Evolutionary conservation across 2,329 filamentous ascomycete species (phyloP).

Genomic region (Aspergillus eucalypticola): DNA sequence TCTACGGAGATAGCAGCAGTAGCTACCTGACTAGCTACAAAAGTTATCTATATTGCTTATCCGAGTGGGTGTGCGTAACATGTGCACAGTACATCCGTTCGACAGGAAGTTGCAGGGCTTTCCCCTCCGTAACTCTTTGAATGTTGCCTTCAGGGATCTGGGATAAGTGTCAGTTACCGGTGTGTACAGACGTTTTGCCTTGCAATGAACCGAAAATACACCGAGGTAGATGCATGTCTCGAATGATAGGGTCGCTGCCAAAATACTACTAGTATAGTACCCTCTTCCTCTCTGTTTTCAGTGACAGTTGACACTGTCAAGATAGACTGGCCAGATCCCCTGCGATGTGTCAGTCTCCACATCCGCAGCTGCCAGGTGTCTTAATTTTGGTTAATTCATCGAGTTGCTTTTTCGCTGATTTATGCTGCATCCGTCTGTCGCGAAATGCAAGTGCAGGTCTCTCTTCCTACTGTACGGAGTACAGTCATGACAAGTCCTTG

Average conservation of each 20-base stretch:
- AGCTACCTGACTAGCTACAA: not conserved
- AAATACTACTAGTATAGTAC: not conserved
- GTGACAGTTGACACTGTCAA: slow-evolving; percentile 1
- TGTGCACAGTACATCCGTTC: not conserved
- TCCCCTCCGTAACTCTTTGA: not conserved
- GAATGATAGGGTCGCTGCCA: not conserved
- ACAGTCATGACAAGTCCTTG: not conserved
- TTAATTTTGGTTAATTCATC: not conserved
- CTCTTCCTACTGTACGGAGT: not conserved
- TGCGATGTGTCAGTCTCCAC: not conserved
- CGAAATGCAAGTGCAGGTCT: not conserved
- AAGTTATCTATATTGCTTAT: not conserved
- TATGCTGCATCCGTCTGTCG: not conserved
- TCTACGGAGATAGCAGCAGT: not conserved
- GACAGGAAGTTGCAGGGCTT: not conserved
- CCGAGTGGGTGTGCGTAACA: not conserved
- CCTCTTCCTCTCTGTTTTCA: not conserved
- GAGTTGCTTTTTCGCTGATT: not conserved
- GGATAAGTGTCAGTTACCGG: not conserved
- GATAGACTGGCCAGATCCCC: not conserved
- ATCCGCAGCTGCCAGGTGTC: not conserved
- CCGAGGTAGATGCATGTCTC: not conserved
- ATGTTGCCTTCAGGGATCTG: not conserved
- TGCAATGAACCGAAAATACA: slow-evolving; percentile 3
- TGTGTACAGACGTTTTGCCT: not conserved